Conservation (phyloP, 2,329 filamentous ascomycete genomes). For the Amesomyces nigricolor region DNA sequence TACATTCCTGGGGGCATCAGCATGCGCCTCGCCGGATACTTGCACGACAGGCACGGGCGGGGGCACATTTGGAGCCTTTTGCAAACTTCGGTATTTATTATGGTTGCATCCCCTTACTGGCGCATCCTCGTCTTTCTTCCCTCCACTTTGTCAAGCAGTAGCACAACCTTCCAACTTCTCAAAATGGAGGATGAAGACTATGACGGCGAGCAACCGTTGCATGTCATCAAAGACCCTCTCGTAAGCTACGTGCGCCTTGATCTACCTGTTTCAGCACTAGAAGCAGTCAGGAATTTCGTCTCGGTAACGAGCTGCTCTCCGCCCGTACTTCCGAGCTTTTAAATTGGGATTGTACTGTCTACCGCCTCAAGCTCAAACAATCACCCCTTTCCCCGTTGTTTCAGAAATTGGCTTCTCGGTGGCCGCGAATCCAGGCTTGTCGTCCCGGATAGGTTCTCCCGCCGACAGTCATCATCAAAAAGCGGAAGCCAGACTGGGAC, state of each 20-base stretch:
- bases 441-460: constrained; percentile 1
- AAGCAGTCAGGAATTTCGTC: constrained; percentile 6
- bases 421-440: neutral
- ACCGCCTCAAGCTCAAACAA: constrained; percentile 5
- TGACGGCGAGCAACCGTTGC: too few species aligned
- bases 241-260: neutral
- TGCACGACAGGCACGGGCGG: too few species aligned
- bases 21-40: too few species aligned
- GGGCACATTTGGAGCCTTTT: too few species aligned
- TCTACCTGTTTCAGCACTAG: neutral
- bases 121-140: too few species aligned
- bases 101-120: too few species aligned
- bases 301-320: neutral
- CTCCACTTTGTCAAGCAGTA: too few species aligned
- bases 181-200: neutral
- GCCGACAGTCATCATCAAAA: constrained; percentile 6
- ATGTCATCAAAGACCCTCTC: neutral
- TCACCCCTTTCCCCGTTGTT: constrained; percentile 1
- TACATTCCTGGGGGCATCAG: too few species aligned
- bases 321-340: constrained; percentile 1
- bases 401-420: neutral
- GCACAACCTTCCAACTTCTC: neutral
- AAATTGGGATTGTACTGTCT: neutral
- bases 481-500: constrained; percentile 2
- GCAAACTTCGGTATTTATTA: too few species aligned